Evolutionary conservation across 805 yeast genomes (phyloP), one percentile per base, ranked within the genome.

Genomic region (Jamesozyma piceae): DNA sequence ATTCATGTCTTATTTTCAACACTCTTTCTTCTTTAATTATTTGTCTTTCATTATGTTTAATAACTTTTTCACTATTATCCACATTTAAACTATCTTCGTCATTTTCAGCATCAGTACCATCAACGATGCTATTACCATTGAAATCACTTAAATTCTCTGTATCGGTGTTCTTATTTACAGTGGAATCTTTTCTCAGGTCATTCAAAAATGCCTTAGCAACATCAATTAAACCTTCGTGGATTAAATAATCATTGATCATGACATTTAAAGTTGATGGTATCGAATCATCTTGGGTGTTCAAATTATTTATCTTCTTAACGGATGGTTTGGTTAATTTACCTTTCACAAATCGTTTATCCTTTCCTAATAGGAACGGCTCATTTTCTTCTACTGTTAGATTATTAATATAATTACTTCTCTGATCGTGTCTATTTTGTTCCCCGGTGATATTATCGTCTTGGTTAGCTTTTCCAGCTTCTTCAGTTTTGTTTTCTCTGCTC

Each of bases 211-310:
- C 73, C 44, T 65, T 65, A 2, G 77, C 73, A 2, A 77, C 72
- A 43, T 75, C 76, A 26, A 68, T 65, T 50, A 69, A 73, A 2
- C 87, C 87, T 42, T 71, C 69, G 52, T 78, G 76, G n/a, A 70
- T 66, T 31, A 81, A 69, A 54, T 78, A 80, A 17, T 60, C 64
- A 38, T 60, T 61, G 11, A 61, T 57, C 51, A 58, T 47, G 1
- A 53, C 48, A 38, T 61, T 58, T 34, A 61, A 44, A 5, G 55
- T 49, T 2, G 56, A 41, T 9, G 57, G 56, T 26, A 61, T 51
- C 3, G 62, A 55, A 26, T 54, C 58, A 41, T 58, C 57, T 5
- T 54, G 51, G 5, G 49, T 41, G 19, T 47, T 52, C 24, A 59
- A 40, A 15, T 45, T 41, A 40, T 60, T 60, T 5, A 59, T 41